Conservation (phyloP, 2,329 filamentous ascomycete genomes). For the Cladosporium oxysporum region DNA sequence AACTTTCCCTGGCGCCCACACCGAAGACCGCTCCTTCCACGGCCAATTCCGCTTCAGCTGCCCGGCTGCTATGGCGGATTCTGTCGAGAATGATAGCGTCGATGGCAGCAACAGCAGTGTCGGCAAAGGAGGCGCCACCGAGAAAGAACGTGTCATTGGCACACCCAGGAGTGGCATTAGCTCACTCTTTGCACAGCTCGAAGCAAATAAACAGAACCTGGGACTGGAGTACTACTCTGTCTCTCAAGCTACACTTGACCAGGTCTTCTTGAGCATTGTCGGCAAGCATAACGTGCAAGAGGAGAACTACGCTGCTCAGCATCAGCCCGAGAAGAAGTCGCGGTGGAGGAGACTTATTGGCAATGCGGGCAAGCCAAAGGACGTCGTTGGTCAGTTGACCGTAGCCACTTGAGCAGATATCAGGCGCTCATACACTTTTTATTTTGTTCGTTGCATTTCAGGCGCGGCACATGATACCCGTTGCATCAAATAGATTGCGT, state of each 20-base stretch:
- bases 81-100: slow-evolving; percentile 33
- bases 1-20: slow-evolving; percentile 63
- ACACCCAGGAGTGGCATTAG: slow-evolving; percentile 56
- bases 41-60: slow-evolving; percentile 86
- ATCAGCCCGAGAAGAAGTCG: slow-evolving; percentile 16
- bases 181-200: slow-evolving; percentile 69
- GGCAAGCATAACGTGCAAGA: slow-evolving; percentile 76
- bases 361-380: slow-evolving; percentile 1
- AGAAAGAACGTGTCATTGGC: slow-evolving; percentile 17
- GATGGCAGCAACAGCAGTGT: slow-evolving; percentile 22
- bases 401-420: background rate
- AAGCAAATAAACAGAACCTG: slow-evolving; percentile 67
- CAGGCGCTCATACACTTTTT: background rate
- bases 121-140: slow-evolving; percentile 21
- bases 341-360: slow-evolving; percentile 2
- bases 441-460: background rate
- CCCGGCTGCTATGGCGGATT: slow-evolving; percentile 40
- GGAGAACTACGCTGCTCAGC: slow-evolving; percentile 51
- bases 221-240: slow-evolving; percentile 86
- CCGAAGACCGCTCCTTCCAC: slow-evolving; percentile 76
- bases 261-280: slow-evolving; percentile 87
- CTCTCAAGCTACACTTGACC: slow-evolving; percentile 81
- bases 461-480: slow-evolving; percentile 2
- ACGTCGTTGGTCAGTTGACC: slow-evolving; percentile 1
- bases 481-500: background rate